Base-by-base conservation (phyloP, 768 basidiomycete genomes). In the Jaapia argillacea region DNA sequence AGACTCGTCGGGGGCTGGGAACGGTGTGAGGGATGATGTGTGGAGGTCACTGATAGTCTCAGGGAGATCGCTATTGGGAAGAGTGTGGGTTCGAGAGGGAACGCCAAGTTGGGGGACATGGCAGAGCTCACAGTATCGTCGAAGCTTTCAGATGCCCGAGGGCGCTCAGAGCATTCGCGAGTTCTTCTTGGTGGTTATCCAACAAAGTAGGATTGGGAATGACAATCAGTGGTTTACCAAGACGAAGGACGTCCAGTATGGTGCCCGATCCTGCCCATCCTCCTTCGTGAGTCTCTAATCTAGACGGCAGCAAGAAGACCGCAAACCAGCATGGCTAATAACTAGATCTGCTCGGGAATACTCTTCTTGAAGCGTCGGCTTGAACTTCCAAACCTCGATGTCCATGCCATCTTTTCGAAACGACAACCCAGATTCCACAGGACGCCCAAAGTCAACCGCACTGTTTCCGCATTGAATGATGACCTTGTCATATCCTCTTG, bases 171-270 rank as follows among this genome's bases (percentile, higher is more conserved):
- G 79, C 76, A 31, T 70, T 61, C 0, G 94, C 90, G 4, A 99
- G 69, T 55, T 99, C 90, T 43, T 79, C 70, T 67, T 99, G 94
- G 56, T 99, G 94, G 58, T 96, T 87, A 59, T 96, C 83, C 58
- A 93, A 73, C 24, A 99, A 66, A 0, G 86, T 83, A 35, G 80
- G 67, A 59, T 99, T 99, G 7, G 92, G 92, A 2, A 96, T 80
- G 3, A 87, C 84, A 49, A 99, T 81, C 50, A 99, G 66, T 5
- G 77, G 74, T 54, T 85, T 90, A 38, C 71, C 69, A 40, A 75
- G 66, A 24, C 91, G 70, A 39, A 97, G 67, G 6, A 81, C 88
- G 36, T 94, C 88, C 24, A 98, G 71, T 54, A 98, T 92, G 3
- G 94, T 96, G 7, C 94, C 94, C 18, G 94, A 85, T 42, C 94